A percentile compares a stretch with the other conserved stretches of the same genome.
These are phyloP conservation scores for Cymbopogon flexuosus DNA, from an alignment of 202 grass and related monocot species.

Conservation along the genomic window DNA sequence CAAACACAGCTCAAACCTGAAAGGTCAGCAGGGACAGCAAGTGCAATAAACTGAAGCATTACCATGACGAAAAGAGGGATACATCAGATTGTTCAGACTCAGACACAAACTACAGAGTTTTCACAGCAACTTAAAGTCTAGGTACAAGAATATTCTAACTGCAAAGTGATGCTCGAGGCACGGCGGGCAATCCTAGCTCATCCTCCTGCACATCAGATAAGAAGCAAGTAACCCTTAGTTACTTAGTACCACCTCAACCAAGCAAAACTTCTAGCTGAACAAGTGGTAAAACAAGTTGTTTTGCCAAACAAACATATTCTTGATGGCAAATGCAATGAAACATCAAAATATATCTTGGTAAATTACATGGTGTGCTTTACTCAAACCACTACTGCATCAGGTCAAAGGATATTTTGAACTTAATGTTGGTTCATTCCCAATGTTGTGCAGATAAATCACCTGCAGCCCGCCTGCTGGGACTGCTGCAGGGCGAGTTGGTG, in stretches of 20 bases:
- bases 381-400: not conserved
- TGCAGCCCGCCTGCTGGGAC: constrained; percentile 40
- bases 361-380: not conserved
- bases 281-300: not conserved
- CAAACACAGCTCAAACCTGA: not conserved
- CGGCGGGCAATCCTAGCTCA: constrained; percentile 60
- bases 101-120: constrained; percentile 7
- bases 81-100: constrained; percentile 25
- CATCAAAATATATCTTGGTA: not conserved
- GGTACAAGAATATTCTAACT: constrained; percentile 36
- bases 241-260: not conserved
- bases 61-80: not conserved
- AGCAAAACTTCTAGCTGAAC: not conserved
- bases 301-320: not conserved
- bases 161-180: constrained; percentile 59
- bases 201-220: constrained; percentile 52
- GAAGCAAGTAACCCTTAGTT: not conserved
- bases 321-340: not conserved
- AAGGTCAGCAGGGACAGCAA: not conserved
- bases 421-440: not conserved
- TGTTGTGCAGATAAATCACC: constrained; percentile 25
- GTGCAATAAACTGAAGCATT: too few relatives aligned
- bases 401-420: not conserved
- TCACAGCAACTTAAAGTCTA: constrained; percentile 16
- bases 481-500: constrained; percentile 56